Base-by-base conservation (phyloP, 1,139 yeast species). In the Lodderomyces beijingensis region DNA sequence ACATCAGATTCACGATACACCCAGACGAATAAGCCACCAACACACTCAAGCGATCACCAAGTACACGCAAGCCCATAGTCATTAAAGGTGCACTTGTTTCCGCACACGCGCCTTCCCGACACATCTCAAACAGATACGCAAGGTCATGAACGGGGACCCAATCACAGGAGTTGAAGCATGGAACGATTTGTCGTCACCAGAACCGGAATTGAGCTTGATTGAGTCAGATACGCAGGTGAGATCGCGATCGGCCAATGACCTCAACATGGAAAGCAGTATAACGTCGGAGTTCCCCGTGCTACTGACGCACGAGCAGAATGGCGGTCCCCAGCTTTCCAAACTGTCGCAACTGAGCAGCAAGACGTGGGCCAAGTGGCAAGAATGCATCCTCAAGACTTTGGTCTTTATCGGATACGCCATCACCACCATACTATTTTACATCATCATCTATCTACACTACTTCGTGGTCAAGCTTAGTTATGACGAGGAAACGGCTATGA, bases 401-500 rank as follows among this genome's bases (percentile, higher is more conserved):
- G 14, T 37, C 13, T 37, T 39, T 22, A 28, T 39, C 15, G 42
- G 42, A 5, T 39, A 39, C 27, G 34, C 40, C 24, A 30, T 39
- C 16, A 35, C 42, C n/a, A 39, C 42, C n/a, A 27, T 36, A 11
- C 13, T 27, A 8, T 39, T 39, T 22, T 35, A 38, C 8, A 28
- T 37, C 3, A 35, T 33, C 28, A 34, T 37, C 21, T 39, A 37
- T 28, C 27, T 39, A 4, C 40, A 39, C 25, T 37, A 35, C 19
- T 35, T 37, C 25, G 34, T 36, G 16, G 31, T 39, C 4, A 35
- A 31, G 20, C 37, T 30, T 19, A 39, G 36, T 20, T 39, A 39
- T 30, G 42, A 39, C 22, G 37, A 34, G 11, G 37, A 39, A 13
- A 39, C 42, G 3, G 40, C 40, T 10, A 32, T 31, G 25, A 37